Conservation (phyloP, 805 yeast species). For the Lipomyces yamadae region DNA sequence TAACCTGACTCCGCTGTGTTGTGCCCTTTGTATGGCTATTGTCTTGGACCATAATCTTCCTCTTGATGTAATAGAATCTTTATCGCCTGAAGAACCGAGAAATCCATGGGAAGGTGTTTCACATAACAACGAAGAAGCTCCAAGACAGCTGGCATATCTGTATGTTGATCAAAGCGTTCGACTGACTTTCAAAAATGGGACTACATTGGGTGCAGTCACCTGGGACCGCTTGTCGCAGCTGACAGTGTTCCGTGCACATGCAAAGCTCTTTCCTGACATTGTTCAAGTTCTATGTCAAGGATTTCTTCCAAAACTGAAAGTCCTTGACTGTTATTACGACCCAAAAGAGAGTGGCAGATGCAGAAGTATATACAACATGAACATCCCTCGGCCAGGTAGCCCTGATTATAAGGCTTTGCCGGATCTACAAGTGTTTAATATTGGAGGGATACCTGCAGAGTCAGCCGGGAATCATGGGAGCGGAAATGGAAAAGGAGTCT, state of each 20-base stretch:
- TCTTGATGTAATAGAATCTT: neutral
- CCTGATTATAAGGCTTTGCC: conserved; percentile 7
- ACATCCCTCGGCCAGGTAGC: conserved; percentile 5
- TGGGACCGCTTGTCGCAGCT: conserved; percentile 12
- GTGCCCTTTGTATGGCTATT: neutral
- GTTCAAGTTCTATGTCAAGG: conserved; percentile 7
- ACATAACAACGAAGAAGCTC: neutral
- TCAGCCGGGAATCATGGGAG: conserved; percentile 9
- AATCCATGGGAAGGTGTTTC: neutral
- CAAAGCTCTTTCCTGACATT: conserved; percentile 11
- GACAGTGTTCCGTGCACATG: conserved; percentile 13
- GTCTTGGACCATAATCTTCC: conserved; percentile 1
- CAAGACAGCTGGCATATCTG: neutral
- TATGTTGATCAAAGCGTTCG: conserved; percentile 13
- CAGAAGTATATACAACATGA: neutral
- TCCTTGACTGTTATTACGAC: conserved; percentile 21
- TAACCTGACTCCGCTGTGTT: conserved; percentile 1
- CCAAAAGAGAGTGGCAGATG: conserved; percentile 15
- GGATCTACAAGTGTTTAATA: conserved; percentile 15
- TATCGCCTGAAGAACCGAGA: neutral
- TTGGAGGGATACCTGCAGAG: conserved; percentile 15
- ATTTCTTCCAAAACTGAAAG: conserved; percentile 5
- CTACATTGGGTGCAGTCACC: conserved; percentile 5
- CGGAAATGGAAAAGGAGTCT: conserved; percentile 2
- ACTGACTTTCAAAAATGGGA: conserved; percentile 13